These are phyloP conservation scores for Salix viminalis DNA, from an alignment of 345 rosid genomes.

Conservation along the genomic window DNA sequence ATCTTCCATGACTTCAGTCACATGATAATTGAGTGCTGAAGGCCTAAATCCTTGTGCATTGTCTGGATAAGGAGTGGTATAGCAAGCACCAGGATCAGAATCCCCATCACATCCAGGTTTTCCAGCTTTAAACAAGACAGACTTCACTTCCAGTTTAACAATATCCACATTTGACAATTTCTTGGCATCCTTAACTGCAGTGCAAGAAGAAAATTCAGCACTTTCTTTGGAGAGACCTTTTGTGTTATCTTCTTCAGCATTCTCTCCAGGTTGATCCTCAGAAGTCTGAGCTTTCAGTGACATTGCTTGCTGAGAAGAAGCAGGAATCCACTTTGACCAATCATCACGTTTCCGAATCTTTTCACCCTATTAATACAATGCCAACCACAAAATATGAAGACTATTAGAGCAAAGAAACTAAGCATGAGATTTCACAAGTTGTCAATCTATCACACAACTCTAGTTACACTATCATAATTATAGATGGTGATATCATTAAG, in stretches of 20 bases:
- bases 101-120: slow-evolving; percentile 15
- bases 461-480: neutral
- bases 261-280: slow-evolving; percentile 32
- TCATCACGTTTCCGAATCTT: slow-evolving; percentile 65
- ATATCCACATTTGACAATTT: slow-evolving; percentile 10
- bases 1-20: slow-evolving; percentile 24
- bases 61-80: slow-evolving; percentile 5
- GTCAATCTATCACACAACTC: slow-evolving; percentile 1
- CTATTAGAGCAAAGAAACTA: neutral
- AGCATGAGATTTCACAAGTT: neutral
- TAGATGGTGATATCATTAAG: neutral
- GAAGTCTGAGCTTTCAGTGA: slow-evolving; percentile 33
- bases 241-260: slow-evolving; percentile 31
- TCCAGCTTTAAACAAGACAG: slow-evolving; percentile 14
- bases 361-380: slow-evolving; percentile 51
- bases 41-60: slow-evolving; percentile 34
- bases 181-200: slow-evolving; percentile 13
- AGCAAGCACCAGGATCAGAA: slow-evolving; percentile 18
- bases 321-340: slow-evolving; percentile 76
- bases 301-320: slow-evolving; percentile 18
- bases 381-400: slow-evolving; percentile 8
- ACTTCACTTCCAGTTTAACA: slow-evolving; percentile 13
- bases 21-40: slow-evolving; percentile 23
- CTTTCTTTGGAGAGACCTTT: slow-evolving; percentile 21
- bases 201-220: slow-evolving; percentile 5